Evolutionary conservation across 2,329 filamentous ascomycete species (phyloP).

Genomic region (Aspergillus puulaauensis): DNA sequence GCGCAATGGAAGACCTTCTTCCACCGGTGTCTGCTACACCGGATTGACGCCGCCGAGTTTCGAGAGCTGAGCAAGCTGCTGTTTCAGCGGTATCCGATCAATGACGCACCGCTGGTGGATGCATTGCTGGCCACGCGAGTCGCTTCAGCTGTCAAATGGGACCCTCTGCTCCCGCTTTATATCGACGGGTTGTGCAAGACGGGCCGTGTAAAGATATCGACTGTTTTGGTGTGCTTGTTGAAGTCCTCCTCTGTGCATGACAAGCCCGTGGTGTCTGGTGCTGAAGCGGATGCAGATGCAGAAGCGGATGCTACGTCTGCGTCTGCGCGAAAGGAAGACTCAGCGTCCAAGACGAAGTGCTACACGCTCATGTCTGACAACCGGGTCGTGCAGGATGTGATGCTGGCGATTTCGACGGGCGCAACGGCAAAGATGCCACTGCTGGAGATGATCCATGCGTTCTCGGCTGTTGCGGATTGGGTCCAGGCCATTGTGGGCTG

Average conservation of each 20-base stretch:
- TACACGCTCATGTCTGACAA: conserved; percentile 45
- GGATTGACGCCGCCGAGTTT: conserved; percentile 40
- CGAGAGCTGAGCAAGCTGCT: conserved; percentile 37
- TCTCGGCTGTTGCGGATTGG: conserved; percentile 38
- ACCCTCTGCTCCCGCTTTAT: conserved; percentile 44
- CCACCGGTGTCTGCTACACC: conserved; percentile 36
- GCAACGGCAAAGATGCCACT: conserved; percentile 27
- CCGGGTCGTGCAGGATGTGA: conserved; percentile 42
- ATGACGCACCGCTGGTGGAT: conserved; percentile 34
- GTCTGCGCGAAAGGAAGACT: neutral
- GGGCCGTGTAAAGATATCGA: conserved; percentile 32
- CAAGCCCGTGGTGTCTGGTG: conserved; percentile 2
- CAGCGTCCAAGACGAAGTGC: conserved; percentile 6
- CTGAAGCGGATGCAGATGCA: neutral
- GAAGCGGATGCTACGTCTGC: neutral
- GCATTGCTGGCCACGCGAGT: conserved; percentile 35
- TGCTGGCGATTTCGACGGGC: conserved; percentile 39
- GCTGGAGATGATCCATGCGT: conserved; percentile 32
- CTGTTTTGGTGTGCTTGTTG: conserved; percentile 34
- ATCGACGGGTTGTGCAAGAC: conserved; percentile 38
- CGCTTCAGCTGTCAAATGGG: conserved; percentile 37
- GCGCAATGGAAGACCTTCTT: conserved; percentile 39
- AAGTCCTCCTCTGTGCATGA: conserved; percentile 36
- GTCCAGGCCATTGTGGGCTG: conserved; percentile 38
- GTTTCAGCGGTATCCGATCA: conserved; percentile 29